Conservation (phyloP, 2,329 filamentous ascomycete genomes). For the Talaromyces sp. region DNA sequence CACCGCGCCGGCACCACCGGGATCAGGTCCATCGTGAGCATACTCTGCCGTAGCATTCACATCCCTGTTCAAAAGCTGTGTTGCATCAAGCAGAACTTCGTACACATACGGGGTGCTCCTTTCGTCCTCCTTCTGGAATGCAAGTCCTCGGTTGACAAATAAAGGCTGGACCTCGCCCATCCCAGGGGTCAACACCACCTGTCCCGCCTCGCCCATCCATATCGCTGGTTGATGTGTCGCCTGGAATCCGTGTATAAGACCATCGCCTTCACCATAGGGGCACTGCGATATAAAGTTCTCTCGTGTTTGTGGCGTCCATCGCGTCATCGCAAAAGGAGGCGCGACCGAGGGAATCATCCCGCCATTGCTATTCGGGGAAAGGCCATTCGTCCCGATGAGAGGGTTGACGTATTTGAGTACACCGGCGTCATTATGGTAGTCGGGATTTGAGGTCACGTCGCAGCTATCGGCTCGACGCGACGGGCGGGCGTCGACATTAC, state of each 20-base stretch:
- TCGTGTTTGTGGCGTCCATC: constrained; percentile 55
- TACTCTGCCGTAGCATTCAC: constrained; percentile 41
- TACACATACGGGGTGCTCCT: constrained; percentile 51
- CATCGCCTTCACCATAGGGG: constrained; percentile 50
- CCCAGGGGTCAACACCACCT: constrained; percentile 48
- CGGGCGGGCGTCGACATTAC: not conserved
- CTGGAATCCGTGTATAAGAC: constrained; percentile 52
- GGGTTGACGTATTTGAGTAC: constrained; percentile 25
- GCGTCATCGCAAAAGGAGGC: constrained; percentile 50
- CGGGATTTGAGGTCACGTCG: not conserved
- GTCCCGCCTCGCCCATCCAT: constrained; percentile 57
- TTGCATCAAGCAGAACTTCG: constrained; percentile 47
- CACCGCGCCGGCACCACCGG: constrained; percentile 45
- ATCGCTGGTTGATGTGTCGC: constrained; percentile 56
- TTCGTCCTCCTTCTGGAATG: constrained; percentile 49
- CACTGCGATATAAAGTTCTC: constrained; percentile 56
- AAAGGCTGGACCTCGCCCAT: constrained; percentile 34
- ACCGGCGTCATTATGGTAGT: constrained; percentile 14
- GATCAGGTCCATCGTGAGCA: constrained; percentile 39
- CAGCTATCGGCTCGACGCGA: not conserved
- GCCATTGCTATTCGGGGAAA: constrained; percentile 23
- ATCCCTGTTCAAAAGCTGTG: constrained; percentile 34
- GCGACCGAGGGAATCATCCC: constrained; percentile 29
- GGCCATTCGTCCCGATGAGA: constrained; percentile 24
- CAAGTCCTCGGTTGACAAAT: constrained; percentile 47